Conservation (phyloP, 116 monocot genomes). For the Papilionanthe hybrid region DNA sequence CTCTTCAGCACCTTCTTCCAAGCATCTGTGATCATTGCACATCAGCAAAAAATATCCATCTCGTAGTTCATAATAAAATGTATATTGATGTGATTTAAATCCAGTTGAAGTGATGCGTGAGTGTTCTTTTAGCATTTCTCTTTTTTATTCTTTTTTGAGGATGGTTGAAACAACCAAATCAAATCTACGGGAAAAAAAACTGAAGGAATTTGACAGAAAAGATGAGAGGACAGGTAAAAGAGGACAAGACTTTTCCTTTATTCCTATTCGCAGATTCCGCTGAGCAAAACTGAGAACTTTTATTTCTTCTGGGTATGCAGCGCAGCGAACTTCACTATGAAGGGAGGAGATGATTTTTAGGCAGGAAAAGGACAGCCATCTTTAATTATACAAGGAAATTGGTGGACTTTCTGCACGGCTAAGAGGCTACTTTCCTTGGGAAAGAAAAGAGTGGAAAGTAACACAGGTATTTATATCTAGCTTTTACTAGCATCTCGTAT, state of each 20-base stretch:
- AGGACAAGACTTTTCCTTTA: constrained; percentile 6
- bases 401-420: too few relatives aligned
- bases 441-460: too few relatives aligned
- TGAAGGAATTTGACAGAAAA: not conserved
- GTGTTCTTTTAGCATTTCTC: too few relatives aligned
- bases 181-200: constrained; percentile 11
- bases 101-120: not conserved
- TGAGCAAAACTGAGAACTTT: not conserved
- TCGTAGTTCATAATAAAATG: too few relatives aligned
- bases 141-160: not conserved
- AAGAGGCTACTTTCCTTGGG: too few relatives aligned
- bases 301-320: not conserved
- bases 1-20: constrained; percentile 66
- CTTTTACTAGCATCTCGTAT: too few relatives aligned
- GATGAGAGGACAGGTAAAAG: too few relatives aligned
- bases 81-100: not conserved
- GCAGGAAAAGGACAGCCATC: too few relatives aligned
- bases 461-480: too few relatives aligned
- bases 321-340: not conserved
- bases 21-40: constrained; percentile 27
- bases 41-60: not conserved
- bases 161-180: constrained; percentile 10
- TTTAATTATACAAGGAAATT: too few relatives aligned
- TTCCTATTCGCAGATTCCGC: constrained; percentile 5
- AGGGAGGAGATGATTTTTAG: not conserved